Percentiles rank a stretch among this genome's conserved stretches.
phyloP scores from a whole-genome alignment of 257 asterid genomes.

The Fraxinus excelsior region DNA sequence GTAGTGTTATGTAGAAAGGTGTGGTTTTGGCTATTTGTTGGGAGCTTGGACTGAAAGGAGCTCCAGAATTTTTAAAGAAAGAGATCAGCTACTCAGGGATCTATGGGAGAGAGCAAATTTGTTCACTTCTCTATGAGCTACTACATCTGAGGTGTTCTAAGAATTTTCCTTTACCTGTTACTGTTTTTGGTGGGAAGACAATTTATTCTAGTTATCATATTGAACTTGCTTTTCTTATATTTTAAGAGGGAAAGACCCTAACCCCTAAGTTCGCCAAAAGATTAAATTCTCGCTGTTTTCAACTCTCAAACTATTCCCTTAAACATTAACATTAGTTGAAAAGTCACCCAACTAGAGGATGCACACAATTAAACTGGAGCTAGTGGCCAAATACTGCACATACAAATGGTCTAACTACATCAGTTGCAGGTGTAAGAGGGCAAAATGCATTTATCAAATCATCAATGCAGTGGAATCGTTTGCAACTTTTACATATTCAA shows the following conservation, averaged over 20 bases:
- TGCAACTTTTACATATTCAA: not conserved
- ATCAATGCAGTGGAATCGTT: not conserved
- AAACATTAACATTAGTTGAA: not conserved
- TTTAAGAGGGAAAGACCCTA: not conserved
- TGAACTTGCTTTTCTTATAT: not conserved
- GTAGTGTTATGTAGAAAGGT: not conserved
- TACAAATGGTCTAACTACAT: not conserved
- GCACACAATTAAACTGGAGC: not conserved
- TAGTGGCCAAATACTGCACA: not conserved
- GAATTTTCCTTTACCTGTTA: not conserved
- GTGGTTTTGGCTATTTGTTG: not conserved
- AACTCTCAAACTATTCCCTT: not conserved
- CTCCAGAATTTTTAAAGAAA: not conserved
- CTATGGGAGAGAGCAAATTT: not conserved
- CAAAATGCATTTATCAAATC: not conserved
- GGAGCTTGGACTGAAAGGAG: not conserved
- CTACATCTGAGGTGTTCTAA: not conserved
- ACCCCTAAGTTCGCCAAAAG: not conserved
- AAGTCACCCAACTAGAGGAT: not conserved
- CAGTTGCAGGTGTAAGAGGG: not conserved
- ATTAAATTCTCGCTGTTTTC: not conserved
- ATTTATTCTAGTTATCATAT: not conserved
- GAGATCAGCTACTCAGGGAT: not conserved
- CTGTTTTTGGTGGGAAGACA: not conserved
- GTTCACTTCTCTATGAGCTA: not conserved